phyloP scores from a whole-genome alignment of 371 early-diverging fungal species.

The Vittaforma corneae region DNA sequence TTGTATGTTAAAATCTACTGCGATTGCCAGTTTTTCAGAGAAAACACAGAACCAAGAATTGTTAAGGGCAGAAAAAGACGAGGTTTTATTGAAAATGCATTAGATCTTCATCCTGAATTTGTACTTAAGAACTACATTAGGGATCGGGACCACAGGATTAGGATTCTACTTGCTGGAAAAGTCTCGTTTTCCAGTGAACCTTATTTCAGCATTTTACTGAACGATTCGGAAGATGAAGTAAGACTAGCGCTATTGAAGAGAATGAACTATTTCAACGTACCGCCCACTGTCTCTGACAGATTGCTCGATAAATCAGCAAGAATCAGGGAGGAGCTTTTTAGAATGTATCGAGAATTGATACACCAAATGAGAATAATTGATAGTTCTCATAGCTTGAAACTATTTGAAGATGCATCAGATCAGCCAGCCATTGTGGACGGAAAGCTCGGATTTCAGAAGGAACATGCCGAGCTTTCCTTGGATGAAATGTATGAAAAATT shows the following conservation, averaged over 20 bases:
- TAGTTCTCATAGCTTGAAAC: too few relatives aligned
- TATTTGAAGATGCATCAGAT: neutral
- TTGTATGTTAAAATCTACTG: neutral
- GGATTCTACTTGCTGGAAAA: conserved; percentile 1
- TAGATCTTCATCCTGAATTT: neutral
- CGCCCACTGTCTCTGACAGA: neutral
- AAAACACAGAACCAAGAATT: neutral
- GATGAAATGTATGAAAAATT: neutral
- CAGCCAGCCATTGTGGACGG: neutral
- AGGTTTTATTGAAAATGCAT: neutral
- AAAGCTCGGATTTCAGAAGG: neutral
- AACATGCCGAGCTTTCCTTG: neutral
- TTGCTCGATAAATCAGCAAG: neutral
- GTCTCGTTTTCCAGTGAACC: neutral
- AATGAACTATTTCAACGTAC: neutral
- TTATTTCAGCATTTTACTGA: neutral
- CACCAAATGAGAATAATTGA: too few relatives aligned
- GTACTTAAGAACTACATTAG: neutral
- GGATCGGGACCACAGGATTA: neutral
- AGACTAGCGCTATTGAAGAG: neutral
- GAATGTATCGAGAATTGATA: conserved; percentile 3
- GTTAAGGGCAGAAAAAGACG: neutral
- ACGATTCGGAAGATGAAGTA: conserved; percentile 13
- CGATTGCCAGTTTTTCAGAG: too few relatives aligned
- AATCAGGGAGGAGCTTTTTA: conserved; percentile 9